Base-by-base conservation (phyloP, 1,284 basidiomycete species). In the Leccinum insolens region DNA sequence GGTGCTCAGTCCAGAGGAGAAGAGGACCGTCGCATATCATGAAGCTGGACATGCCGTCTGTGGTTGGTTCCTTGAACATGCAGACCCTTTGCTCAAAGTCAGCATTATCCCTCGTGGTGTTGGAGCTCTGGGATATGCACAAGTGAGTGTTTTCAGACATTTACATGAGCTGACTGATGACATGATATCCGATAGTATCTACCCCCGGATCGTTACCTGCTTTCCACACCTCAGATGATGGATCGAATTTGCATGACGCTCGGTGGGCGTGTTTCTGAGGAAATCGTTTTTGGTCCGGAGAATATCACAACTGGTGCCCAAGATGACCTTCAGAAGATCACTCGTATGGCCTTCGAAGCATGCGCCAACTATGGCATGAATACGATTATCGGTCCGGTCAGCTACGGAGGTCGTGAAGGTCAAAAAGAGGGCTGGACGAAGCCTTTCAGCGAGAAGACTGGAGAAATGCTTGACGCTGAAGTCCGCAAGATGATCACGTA, bases 211-310 rank as follows among this genome's bases (percentile, higher is more conserved):
- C 92, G 95, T 63, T 99, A 98, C 83, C 88, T 99, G 25, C 90
- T 97, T 72, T 95, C 95, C 14, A 97, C 95, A 0, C 95, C 97
- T 68, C 96, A 99, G 80, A 92, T 99, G 84, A 79, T 89, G 41
- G 97, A 99, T 80, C 89, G 95, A 67, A 99, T 99, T 84, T 97
- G 95, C 82, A 99, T 99, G 95, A 99, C 97, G 0, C 88, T 99
- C n/a, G 97, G 98, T 68, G 97, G 97, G 3, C 94, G 98, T 69
- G 97, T 99, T 3, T 93, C 96, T 1, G 97, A 99, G 81, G 98
- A 99, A 81, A 96, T 99, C 70, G 98, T 99, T 85, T 99, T 99
- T 77, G 95, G 94, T 44, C 74, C 80, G n/a, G 91, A 90, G 75
- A 93, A 94, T 74, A 97, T 99, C 80, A 99, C 98, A 1, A 98